Conservation (phyloP, 257 asterid genomes). For the Ehretia macrophylla region DNA sequence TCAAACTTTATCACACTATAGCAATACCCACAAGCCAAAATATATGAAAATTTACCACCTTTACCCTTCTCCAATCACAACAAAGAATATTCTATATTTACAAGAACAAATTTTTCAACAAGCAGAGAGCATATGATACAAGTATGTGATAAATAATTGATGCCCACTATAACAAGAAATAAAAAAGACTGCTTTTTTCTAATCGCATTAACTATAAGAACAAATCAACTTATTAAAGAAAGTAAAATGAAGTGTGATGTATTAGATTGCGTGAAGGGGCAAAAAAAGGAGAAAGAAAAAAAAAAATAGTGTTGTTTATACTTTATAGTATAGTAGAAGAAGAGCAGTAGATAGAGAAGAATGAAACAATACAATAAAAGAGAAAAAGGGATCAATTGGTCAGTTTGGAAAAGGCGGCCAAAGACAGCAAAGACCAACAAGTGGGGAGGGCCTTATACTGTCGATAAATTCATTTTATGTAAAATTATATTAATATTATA, state of each 20-base stretch:
- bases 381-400: conserved; percentile 33
- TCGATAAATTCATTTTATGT: too few relatives aligned
- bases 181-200: conserved; percentile 21
- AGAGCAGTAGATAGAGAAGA: not conserved
- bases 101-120: conserved; percentile 5
- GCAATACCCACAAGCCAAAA: conserved; percentile 25
- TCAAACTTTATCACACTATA: not conserved
- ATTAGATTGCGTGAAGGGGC: conserved; percentile 2
- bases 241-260: not conserved
- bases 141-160: not conserved
- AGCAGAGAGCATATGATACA: not conserved
- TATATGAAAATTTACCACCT: conserved; percentile 13
- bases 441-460: conserved; percentile 43
- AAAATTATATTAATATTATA: too few relatives aligned
- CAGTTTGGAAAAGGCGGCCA: conserved; percentile 19
- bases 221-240: conserved; percentile 3
- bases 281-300: too few relatives aligned
- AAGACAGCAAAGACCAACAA: conserved; percentile 48
- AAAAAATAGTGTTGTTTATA: too few relatives aligned
- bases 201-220: conserved; percentile 15
- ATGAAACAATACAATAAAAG: conserved; percentile 2
- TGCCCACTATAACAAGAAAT: conserved; percentile 1
- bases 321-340: too few relatives aligned
- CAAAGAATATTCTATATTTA: conserved; percentile 21
- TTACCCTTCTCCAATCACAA: conserved; percentile 12